Conservation (phyloP, 352 stramenopile species). For the Phytophthora idaei region DNA sequence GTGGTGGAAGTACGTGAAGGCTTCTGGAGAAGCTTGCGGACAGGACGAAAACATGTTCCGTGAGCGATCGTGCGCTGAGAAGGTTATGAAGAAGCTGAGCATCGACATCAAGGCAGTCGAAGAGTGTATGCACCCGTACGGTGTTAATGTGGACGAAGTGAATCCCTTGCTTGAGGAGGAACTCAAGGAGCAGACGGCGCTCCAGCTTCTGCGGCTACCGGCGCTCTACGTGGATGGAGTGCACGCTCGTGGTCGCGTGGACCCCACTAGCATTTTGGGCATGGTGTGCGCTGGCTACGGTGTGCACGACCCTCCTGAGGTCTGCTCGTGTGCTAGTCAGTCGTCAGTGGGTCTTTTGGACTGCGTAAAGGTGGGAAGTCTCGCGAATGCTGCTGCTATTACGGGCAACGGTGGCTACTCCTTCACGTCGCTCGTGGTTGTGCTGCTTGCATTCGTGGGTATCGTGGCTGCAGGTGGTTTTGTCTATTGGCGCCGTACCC, state of each 20-base stretch:
- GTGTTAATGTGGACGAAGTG: conserved; percentile 80
- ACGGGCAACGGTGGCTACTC: conserved; percentile 65
- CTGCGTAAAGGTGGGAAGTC: conserved; percentile 76
- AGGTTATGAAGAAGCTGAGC: conserved; percentile 89
- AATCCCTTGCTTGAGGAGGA: conserved; percentile 93
- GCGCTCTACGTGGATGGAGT: conserved; percentile 96
- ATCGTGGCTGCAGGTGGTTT: conserved; percentile 77
- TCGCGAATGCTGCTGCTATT: conserved; percentile 65
- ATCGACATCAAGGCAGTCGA: conserved; percentile 90
- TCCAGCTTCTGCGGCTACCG: conserved; percentile 92
- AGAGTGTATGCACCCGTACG: conserved; percentile 94
- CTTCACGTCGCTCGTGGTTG: conserved; percentile 84
- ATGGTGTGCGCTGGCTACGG: conserved; percentile 90
- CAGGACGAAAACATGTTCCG: conserved; percentile 87
- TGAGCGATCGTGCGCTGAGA: conserved; percentile 86
- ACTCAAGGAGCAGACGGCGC: conserved; percentile 87
- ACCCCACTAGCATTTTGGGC: conserved; percentile 79
- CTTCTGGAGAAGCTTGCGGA: conserved; percentile 90
- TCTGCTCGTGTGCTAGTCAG: conserved; percentile 80
- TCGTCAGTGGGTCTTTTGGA: conserved; percentile 60
- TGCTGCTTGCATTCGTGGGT: conserved; percentile 82
- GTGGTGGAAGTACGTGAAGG: conserved; percentile 96
- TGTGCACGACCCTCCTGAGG: conserved; percentile 76
- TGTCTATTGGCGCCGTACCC: conserved; percentile 92
- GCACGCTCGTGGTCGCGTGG: conserved; percentile 92